These are phyloP conservation scores for Acacia concinna DNA, from an alignment of 331 rosid genomes.

Conservation along the genomic window DNA sequence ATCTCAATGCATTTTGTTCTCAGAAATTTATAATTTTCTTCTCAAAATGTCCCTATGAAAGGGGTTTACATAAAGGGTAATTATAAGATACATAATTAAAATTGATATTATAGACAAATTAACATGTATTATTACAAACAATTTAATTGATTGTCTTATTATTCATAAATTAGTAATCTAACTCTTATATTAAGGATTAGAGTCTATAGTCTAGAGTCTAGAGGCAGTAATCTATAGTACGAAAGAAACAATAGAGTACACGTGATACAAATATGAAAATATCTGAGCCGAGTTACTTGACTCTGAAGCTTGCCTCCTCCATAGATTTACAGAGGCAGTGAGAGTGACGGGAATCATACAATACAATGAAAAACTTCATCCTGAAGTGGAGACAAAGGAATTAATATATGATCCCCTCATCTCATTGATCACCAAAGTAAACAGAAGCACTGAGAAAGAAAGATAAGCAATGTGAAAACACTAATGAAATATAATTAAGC, in stretches of 20 bases:
- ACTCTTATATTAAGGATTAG: too few species aligned
- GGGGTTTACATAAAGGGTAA: too few species aligned
- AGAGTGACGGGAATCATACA: conserved; percentile 11
- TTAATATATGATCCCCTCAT: not conserved
- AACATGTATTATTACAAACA: too few species aligned
- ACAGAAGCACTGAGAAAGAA: not conserved
- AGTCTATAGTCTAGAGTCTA: too few species aligned
- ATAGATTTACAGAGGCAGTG: not conserved
- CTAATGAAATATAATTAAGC: not conserved
- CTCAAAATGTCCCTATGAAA: too few species aligned
- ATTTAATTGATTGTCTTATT: too few species aligned
- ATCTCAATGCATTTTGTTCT: too few species aligned
- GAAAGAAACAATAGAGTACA: not conserved
- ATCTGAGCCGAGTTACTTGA: not conserved
- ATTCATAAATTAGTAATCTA: too few species aligned
- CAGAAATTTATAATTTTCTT: too few species aligned
- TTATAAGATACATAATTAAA: too few species aligned
- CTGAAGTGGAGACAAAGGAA: conserved; percentile 19
- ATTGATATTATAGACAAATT: too few species aligned
- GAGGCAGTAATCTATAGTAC: not conserved
- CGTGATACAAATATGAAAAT: not conserved
- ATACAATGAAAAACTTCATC: not conserved
- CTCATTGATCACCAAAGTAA: not conserved
- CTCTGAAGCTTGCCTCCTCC: not conserved
- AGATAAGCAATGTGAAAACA: not conserved